Evolutionary conservation across 2,329 filamentous ascomycete species (phyloP).

Genomic region (Penicillium expansum): DNA sequence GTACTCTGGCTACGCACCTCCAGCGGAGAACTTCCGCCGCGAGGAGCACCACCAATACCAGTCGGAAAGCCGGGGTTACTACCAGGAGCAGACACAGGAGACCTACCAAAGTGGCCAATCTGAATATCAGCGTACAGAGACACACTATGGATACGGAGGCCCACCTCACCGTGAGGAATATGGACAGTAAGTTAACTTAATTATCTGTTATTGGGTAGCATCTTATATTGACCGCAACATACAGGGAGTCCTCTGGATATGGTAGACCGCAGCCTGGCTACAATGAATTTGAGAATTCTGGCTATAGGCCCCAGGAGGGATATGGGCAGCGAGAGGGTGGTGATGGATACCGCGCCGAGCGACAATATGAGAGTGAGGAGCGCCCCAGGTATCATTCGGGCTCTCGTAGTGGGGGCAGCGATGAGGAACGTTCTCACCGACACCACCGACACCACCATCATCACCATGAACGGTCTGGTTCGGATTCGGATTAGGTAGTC

Average conservation of each 20-base stretch:
- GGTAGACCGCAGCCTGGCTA: conserved; percentile 16
- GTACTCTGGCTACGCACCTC: conserved; percentile 11
- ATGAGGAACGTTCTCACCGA: conserved; percentile 17
- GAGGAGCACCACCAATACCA: conserved; percentile 19
- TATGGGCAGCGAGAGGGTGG: conserved; percentile 20
- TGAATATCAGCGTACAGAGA: conserved; percentile 19
- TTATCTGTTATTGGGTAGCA: conserved; percentile 9
- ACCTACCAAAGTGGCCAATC: conserved; percentile 13
- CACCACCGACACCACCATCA: conserved; percentile 12
- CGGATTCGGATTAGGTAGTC: conserved; percentile 12
- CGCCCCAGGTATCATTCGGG: conserved; percentile 21
- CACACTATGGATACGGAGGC: conserved; percentile 20
- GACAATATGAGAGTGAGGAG: conserved; percentile 22
- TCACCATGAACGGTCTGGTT: conserved; percentile 21
- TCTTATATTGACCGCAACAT: conserved; percentile 3
- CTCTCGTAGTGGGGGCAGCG: conserved; percentile 22
- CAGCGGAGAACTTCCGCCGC: conserved; percentile 13
- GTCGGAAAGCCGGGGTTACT: conserved; percentile 15
- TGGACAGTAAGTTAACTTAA: conserved; percentile 23
- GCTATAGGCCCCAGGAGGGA: conserved; percentile 15
- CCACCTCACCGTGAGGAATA: conserved; percentile 11
- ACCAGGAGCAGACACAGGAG: conserved; percentile 20
- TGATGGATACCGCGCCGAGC: conserved; percentile 22
- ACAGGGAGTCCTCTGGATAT: conserved; percentile 25
- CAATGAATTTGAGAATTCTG: conserved; percentile 15